Evolutionary conservation across 352 stramenopile genomes (phyloP), one percentile per base, ranked within the genome.

Genomic region (Elongisporangium undulatum): DNA sequence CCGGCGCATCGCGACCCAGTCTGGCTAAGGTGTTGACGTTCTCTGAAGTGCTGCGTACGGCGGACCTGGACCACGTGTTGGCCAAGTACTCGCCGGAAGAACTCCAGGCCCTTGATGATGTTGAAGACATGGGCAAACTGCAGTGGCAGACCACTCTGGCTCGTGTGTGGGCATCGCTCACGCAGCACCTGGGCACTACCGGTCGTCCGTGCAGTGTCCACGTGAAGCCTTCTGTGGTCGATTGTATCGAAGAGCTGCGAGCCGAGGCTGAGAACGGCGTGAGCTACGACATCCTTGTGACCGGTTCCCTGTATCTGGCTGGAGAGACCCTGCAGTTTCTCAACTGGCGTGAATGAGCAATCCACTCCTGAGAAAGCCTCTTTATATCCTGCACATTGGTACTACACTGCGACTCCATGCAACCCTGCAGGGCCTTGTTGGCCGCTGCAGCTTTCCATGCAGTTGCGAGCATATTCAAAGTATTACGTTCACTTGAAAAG

Each of bases 301-400:
- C 84, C 1, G 84, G 84, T 3, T 93, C 84, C 49, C 72, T 93
- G 41, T 90, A 90, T 58, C 68, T 91, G 26, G 78, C 77, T 7
- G 84, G 84, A 20, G 84, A 92, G 56, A 64, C 78, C 22, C 68
- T 93, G 54, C 68, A 74, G 22, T 79, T 83, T 29, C 66, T 91
- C 41, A 67, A 72, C 8, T 93, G 83, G 83, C 68, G 76, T 34
- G 83, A 92, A 56, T 87, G 67, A 77, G 19, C 15, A 8, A 9
- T 38, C 26, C 26, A 38, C 3, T 38, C 9, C 26, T 38, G 34
- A 45, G 34, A 45, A n/a, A 45, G 9, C 34, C 10, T 10, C 12
- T 45, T 45, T 45, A 17, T 45, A 45, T 45, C 4, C 12, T 45
- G 34, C 34, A 12, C 34, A 64, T 60, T 69, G 49, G 26, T 20